Evolutionary conservation across 2,329 filamentous ascomycete species (phyloP), one percentile per base, ranked within the genome.

Genomic region (Dactylonectria estremocensis): DNA sequence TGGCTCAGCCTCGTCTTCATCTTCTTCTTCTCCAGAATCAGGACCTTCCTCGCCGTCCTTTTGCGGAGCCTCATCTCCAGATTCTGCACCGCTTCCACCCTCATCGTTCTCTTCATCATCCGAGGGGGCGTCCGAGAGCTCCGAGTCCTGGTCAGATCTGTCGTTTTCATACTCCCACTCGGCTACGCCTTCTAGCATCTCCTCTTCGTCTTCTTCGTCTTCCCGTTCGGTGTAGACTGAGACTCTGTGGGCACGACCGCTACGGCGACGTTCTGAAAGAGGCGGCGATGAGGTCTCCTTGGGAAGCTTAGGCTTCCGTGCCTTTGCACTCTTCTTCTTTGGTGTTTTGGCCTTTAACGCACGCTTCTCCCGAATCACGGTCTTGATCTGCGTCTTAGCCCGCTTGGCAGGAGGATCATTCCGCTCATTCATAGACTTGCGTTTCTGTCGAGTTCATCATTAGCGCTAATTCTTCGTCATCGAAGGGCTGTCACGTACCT

Each of bases 141-240:
- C 71, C 13, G 74, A 74, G 6, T 64, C 65, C 16, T 40, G 67
- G 16, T 73, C 50, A 10, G 50, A 52, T 16, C 20, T 53, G 10
- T 22, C 33, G 3, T 78, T 76, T 3, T 82, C 79, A 54, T 90
- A 90, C 24, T 87, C 82, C 88, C 88, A 90, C 74, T 88, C 81
- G 1, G 88, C 87, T 5, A 90, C 88, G 2, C 88, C 88, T 53
- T 88, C 84, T 24, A 89, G 80, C 88, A 90, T 90, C 76, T 90
- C 88, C 69, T 88, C 84, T 67, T 90, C 88, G 66, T 90, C 88
- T 55, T 88, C 87, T 11, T 84, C 84, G 11, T 87, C 87, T 62
- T 89, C 86, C 35, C 88, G 85, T 76, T 90, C 88, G 22, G 84
- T 83, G 70, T 90, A 90, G 40, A 82, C 78, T 6, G 86, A 86